Evolutionary conservation across 805 yeast species (phyloP).

Genomic region (Kuraishia floccosa): DNA sequence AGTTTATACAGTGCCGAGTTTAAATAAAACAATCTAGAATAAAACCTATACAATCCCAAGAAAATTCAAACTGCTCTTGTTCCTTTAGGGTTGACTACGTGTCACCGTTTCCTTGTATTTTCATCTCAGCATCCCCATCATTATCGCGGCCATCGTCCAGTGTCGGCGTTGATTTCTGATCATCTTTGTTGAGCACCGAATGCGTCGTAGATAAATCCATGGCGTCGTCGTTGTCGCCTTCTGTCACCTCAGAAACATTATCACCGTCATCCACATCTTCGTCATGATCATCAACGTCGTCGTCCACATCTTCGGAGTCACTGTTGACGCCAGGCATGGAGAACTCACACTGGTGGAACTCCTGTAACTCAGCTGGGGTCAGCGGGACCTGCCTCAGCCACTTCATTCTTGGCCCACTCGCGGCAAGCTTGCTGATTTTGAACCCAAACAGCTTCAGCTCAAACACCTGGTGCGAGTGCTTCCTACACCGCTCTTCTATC

Average conservation of each 20-base stretch:
- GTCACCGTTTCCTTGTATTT: too few species aligned
- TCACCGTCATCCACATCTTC: constrained; percentile 7
- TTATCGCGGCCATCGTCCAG: too few species aligned
- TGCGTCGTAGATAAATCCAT: too few species aligned
- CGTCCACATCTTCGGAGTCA: constrained; percentile 17
- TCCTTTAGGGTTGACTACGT: too few species aligned
- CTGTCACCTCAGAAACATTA: too few species aligned
- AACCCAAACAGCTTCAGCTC: constrained; percentile 84
- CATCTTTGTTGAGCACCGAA: too few species aligned
- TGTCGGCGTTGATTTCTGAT: too few species aligned
- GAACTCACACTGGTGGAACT: constrained; percentile 55
- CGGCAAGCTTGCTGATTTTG: constrained; percentile 59
- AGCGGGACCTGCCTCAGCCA: constrained; percentile 83
- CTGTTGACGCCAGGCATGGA: constrained; percentile 29
- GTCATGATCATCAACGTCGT: constrained; percentile 12
- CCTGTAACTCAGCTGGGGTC: constrained; percentile 47
- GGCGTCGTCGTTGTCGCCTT: constrained; percentile 3
- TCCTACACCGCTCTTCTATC: constrained; percentile 62
- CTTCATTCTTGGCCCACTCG: constrained; percentile 87
- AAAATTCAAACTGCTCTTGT: too few species aligned
- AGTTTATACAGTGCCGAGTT: too few species aligned
- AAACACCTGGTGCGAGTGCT: constrained; percentile 44
- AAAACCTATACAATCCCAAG: too few species aligned
- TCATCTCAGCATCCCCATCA: too few species aligned
- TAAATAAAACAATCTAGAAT: too few species aligned